These are phyloP conservation scores for Quercus cerris DNA, from an alignment of 306 rosid genomes.

Conservation along the genomic window DNA sequence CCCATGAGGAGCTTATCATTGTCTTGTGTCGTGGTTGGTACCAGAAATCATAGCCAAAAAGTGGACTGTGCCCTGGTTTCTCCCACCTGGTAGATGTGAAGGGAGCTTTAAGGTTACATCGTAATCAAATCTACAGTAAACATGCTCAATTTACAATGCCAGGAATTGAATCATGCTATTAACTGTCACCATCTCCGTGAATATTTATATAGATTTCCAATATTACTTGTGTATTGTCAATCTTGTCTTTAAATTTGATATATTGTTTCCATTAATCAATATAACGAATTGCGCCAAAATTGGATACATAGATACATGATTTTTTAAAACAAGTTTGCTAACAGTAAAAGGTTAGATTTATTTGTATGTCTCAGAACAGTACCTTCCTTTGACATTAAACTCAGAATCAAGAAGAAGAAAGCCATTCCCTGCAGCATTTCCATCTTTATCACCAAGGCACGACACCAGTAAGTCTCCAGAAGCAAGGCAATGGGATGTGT, in stretches of 20 bases:
- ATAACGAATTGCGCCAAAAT: neutral
- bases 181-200: neutral
- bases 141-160: neutral
- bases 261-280: neutral
- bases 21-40: conserved; percentile 88
- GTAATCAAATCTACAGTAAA: conserved; percentile 5
- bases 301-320: neutral
- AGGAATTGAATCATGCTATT: neutral
- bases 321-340: neutral
- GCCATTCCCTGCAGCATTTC: conserved; percentile 83
- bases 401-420: conserved; percentile 96
- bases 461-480: conserved; percentile 93
- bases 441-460: conserved; percentile 87
- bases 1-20: conserved; percentile 98
- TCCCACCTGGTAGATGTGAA: conserved; percentile 67
- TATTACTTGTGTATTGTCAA: neutral
- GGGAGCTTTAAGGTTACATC: conserved; percentile 8
- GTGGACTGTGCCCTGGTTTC: conserved; percentile 89
- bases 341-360: neutral
- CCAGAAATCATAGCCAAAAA: conserved; percentile 94
- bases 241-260: neutral
- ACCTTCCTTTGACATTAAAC: conserved; percentile 97
- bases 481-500: conserved; percentile 96
- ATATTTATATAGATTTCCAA: neutral
- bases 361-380: conserved; percentile 7